Evolutionary conservation across 2,329 filamentous ascomycete genomes (phyloP).

Genomic region (Phaeosphaeria sp.): DNA sequence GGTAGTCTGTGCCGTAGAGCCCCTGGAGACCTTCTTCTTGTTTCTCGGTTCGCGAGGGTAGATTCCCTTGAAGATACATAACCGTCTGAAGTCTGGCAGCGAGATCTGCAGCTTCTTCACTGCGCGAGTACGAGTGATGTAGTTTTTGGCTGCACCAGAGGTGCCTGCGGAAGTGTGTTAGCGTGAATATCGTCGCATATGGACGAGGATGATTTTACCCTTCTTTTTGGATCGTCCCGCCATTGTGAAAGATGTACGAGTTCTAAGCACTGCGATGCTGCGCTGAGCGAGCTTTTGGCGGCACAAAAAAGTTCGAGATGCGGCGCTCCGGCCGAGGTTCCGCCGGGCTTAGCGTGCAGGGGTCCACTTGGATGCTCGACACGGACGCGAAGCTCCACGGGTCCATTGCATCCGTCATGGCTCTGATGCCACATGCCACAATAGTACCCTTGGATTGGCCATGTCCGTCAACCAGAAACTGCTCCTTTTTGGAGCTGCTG

Average conservation of each 20-base stretch:
- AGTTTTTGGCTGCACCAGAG: constrained; percentile 95
- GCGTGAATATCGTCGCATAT: constrained; percentile 10
- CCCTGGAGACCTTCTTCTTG: constrained; percentile 96
- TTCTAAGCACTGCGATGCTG: constrained; percentile 7
- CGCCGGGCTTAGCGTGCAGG: constrained; percentile 22
- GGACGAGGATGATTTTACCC: constrained; percentile 57
- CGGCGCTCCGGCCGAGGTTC: constrained; percentile 25
- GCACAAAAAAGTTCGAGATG: constrained; percentile 44
- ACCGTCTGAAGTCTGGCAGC: constrained; percentile 93
- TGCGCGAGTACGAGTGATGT: constrained; percentile 94
- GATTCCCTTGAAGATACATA: constrained; percentile 99
- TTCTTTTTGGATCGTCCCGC: constrained; percentile 62
- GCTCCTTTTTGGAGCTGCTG: constrained; percentile 76
- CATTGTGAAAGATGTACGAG: constrained; percentile 32
- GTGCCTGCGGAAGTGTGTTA: constrained; percentile 61
- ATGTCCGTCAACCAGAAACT: constrained; percentile 65
- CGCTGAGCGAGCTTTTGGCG: constrained; percentile 17
- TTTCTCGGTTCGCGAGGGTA: constrained; percentile 96
- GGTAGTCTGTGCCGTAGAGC: constrained; percentile 86
- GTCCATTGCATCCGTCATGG: constrained; percentile 2
- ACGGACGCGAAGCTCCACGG: not conserved
- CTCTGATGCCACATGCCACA: constrained; percentile 17
- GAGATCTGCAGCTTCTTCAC: constrained; percentile 98
- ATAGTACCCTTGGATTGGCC: constrained; percentile 6
- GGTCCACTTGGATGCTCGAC: not conserved